Evolutionary conservation across 176 grass and related monocot genomes (phyloP).

Genomic region (Triticum urartu): DNA sequence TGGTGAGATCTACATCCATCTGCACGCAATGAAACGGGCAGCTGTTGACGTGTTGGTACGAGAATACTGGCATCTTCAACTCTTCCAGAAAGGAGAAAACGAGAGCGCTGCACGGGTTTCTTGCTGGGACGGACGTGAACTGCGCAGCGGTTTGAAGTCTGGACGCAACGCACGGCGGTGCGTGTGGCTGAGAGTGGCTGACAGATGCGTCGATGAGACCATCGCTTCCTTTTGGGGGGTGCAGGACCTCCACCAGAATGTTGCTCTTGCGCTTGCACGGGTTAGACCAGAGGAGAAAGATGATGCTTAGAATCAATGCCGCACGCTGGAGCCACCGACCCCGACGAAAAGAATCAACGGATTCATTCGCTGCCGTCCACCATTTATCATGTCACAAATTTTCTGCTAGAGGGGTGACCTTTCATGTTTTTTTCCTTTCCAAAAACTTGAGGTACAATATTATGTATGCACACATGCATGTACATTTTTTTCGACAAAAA

Average conservation of each 20-base stretch:
- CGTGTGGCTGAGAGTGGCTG: neutral
- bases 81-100: neutral
- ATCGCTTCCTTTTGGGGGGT: neutral
- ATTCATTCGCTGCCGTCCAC: neutral
- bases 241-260: neutral
- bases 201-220: neutral
- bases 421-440: too few relatives aligned
- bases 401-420: too few relatives aligned
- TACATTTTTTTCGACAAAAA: too few relatives aligned
- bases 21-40: neutral
- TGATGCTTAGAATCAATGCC: neutral
- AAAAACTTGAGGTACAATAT: too few relatives aligned
- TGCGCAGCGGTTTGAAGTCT: neutral
- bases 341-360: neutral
- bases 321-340: neutral
- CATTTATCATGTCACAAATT: too few relatives aligned
- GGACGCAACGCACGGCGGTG: neutral
- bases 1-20: neutral
- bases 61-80: neutral
- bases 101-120: neutral
- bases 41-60: slow-evolving; percentile 1
- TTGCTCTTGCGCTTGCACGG: neutral
- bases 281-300: neutral
- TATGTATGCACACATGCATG: too few relatives aligned
- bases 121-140: neutral